A percentile compares a stretch with the other conserved stretches of the same genome.
phyloP scores from a whole-genome alignment of 108 stramenopile species.

The Skeletonema grethae region DNA sequence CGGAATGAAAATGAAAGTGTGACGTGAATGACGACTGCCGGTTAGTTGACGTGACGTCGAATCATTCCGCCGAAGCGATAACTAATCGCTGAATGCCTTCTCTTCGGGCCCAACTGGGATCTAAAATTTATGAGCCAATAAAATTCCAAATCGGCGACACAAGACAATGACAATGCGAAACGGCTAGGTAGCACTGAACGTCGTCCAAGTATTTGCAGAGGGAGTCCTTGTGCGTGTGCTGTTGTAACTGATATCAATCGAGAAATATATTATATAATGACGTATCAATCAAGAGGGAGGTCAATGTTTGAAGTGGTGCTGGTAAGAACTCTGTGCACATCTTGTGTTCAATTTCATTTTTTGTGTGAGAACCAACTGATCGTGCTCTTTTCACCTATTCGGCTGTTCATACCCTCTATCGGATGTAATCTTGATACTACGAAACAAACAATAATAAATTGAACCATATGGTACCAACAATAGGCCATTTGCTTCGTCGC shows the following conservation, averaged over 20 bases:
- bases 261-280: slow-evolving; percentile 35
- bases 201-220: no score
- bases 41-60: no score
- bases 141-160: neutral
- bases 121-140: neutral
- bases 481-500: slow-evolving; percentile 82
- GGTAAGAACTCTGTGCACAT: slow-evolving; percentile 45
- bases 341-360: neutral
- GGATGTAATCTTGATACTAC: neutral
- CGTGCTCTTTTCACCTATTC: neutral
- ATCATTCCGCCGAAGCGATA: neutral
- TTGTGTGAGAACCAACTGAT: neutral
- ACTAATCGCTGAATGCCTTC: no score
- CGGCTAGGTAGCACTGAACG: no score
- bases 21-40: no score
- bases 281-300: slow-evolving; percentile 77
- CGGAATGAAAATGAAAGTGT: neutral
- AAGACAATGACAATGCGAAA: neutral
- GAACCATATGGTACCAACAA: neutral
- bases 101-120: neutral
- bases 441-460: neutral
- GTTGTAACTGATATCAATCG: neutral
- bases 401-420: slow-evolving; percentile 4
- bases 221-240: no score
- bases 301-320: slow-evolving; percentile 79